Percentiles rank a stretch among this genome's conserved stretches.
phyloP scores from a whole-genome alignment of 805 yeast genomes.

The Spathaspora passalidarum region DNA sequence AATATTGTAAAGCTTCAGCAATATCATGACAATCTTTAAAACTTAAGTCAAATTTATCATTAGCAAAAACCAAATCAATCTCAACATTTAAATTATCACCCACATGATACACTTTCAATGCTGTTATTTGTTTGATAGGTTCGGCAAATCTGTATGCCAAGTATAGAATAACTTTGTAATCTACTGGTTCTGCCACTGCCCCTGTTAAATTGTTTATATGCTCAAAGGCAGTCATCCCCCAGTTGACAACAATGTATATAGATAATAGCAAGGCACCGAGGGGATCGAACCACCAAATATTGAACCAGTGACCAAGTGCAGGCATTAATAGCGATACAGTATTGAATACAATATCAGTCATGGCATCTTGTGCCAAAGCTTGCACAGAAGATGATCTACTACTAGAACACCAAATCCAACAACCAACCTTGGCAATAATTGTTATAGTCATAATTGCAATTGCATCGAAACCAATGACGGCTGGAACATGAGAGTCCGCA shows the following conservation, averaged over 20 bases:
- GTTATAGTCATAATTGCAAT: slow-evolving; percentile 61
- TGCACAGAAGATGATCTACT: slow-evolving; percentile 66
- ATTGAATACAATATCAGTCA: slow-evolving; percentile 75
- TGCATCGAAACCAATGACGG: slow-evolving; percentile 49
- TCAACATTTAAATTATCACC: slow-evolving; percentile 78
- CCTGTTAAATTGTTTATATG: slow-evolving; percentile 78
- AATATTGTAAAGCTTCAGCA: slow-evolving; percentile 79
- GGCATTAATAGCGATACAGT: slow-evolving; percentile 71
- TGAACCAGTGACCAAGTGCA: slow-evolving; percentile 47
- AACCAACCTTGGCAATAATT: slow-evolving; percentile 53
- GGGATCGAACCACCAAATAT: slow-evolving; percentile 73
- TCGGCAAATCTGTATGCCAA: slow-evolving; percentile 68
- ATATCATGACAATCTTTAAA: slow-evolving; percentile 74
- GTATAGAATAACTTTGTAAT: slow-evolving; percentile 65
- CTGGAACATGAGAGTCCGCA: slow-evolving; percentile 35
- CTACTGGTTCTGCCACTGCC: slow-evolving; percentile 59
- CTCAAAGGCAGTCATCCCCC: slow-evolving; percentile 64
- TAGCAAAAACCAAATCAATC: slow-evolving; percentile 60
- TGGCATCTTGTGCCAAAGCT: slow-evolving; percentile 80
- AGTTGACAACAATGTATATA: slow-evolving; percentile 56
- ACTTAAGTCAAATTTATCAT: slow-evolving; percentile 41
- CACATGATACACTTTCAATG: slow-evolving; percentile 70
- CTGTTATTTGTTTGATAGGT: slow-evolving; percentile 59
- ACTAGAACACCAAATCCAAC: slow-evolving; percentile 62
- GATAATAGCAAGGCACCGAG: slow-evolving; percentile 67